A percentile compares a stretch with the other conserved stretches of the same genome.
Conservation (phyloP, 2,329 filamentous ascomycete species). For the Chrysosporium keratinophilum region DNA sequence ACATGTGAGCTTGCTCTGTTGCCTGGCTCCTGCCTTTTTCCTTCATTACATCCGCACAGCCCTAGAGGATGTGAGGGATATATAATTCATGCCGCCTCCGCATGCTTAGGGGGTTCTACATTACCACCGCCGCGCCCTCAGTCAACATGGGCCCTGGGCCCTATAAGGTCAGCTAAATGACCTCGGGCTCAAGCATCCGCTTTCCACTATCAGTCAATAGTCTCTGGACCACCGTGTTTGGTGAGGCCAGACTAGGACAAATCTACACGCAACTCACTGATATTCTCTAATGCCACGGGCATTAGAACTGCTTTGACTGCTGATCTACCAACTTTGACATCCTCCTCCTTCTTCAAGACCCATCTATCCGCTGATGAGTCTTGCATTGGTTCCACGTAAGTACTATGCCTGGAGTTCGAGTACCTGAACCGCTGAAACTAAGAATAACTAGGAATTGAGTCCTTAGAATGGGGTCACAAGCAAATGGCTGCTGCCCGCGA, state of each 20-base stretch:
- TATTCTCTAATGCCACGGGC: too few species aligned
- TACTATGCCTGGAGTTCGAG: constrained; percentile 1
- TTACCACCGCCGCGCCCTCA: neutral
- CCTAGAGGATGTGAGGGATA: neutral
- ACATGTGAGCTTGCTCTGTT: constrained; percentile 3
- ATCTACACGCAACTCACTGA: neutral
- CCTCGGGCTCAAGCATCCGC: neutral
- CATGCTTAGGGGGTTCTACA: neutral
- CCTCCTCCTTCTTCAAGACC: neutral
- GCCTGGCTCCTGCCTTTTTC: constrained; percentile 2
- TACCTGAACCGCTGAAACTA: constrained; percentile 1
- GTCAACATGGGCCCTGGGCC: constrained; percentile 1
- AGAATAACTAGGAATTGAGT: neutral
- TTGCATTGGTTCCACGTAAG: neutral
- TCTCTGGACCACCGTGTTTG: neutral
- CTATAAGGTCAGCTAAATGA: neutral
- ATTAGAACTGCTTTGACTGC: too few species aligned
- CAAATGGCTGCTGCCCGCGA: neutral
- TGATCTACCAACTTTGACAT: too few species aligned
- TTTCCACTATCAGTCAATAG: constrained; percentile 1
- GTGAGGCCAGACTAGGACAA: neutral
- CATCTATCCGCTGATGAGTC: neutral
- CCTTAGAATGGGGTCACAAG: constrained; percentile 2
- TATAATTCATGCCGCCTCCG: neutral
- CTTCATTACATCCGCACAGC: neutral